Base-by-base conservation (phyloP, 2,329 filamentous ascomycete genomes). In the Colletotrichum godetiae region DNA sequence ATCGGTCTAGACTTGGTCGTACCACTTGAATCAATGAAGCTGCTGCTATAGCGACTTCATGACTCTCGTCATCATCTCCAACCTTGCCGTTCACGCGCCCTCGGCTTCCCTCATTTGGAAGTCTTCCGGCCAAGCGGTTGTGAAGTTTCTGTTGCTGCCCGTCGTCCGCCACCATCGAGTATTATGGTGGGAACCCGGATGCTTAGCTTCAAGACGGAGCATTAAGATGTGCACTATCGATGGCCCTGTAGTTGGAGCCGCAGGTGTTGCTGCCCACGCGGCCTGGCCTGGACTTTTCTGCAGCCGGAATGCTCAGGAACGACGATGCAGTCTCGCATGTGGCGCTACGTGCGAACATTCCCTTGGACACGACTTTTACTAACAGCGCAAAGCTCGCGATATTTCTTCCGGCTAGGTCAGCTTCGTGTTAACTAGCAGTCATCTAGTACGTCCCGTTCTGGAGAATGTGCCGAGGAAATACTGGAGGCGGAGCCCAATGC, bases 161-260 rank as follows among this genome's bases (percentile, higher is more conserved):
- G 35, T 57, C n/a, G 24, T 46, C 46, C 49, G 31, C 55, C 37
- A n/a, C 60, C 15, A 37, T 27, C 24, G 61, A 53, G 29, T n/a
- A 55, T 29, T 29, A 11, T 31, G 55, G 31, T 29, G 29, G 55
- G 22, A 62, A 15, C 67, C 62, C 61, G 42, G 56, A 58, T 42
- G 42, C 46, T 67, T 71, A 71, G 68, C 56, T 46, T 46, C 24
- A 58, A 63, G 42, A 60, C 55, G 27, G 62, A 24, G 31, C 55
- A 8, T 42, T 6, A 53, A 33, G 15, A 52, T 65, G 53, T 22
- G 52, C 33, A 37, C 52, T 53, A 52, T 57, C 22, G 53, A 66
- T 42, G 61, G 37, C 42, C 33, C 60, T 37, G 27, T 33, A 22
- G 55, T 49, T 29, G 67, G 37, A 35, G 67, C 66, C 31, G 22